Base-by-base conservation (phyloP, 1,139 yeast genomes). In the Kodamaea sp. region DNA sequence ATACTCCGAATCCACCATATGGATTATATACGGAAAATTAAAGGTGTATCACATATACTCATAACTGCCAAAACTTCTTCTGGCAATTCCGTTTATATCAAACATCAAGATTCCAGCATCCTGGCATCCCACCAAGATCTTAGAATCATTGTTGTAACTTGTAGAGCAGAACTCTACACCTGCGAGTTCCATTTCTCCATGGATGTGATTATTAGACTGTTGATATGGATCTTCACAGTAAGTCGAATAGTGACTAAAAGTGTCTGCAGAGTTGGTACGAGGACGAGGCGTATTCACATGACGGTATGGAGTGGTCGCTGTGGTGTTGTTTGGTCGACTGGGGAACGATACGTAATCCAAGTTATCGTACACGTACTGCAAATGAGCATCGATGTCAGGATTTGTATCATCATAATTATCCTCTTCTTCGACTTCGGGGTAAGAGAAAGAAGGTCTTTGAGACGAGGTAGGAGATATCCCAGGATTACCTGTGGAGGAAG, bases 151-250 rank as follows among this genome's bases (percentile, higher is more conserved):
- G 14, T 33, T 31, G 10, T 30, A 14, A 4, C 24, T 28, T 4
- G 41, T 31, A 14, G 26, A 28, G 29, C 47, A 41, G 63, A 73
- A 68, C 38, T 67, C 74, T 19, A 70, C 44, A 2, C 76, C 76
- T 16, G 64, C 53, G 23, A 70, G 49, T 39, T 69, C 72, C 72
- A 70, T 66, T 47, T 70, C 76, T 9, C 76, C 76, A 34, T 66
- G 61, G n/a, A 66, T 55, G 41, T 67, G 72, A 37, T 62, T 66
- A 19, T 59, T 39, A 2, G 55, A 32, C 34, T 46, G 51, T 38
- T 48, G 53, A 43, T 47, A 51, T 14, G 44, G 36, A 20, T 43
- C 44, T 9, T 46, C 42, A 28, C 43, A 39, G 26, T 39, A 43
- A 28, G 35, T 39, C 16, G 42, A 34, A 24, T 36, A 35, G 13